Base-by-base conservation (phyloP, 108 stramenopile species). In the Cylindrotheca fusiformis region DNA sequence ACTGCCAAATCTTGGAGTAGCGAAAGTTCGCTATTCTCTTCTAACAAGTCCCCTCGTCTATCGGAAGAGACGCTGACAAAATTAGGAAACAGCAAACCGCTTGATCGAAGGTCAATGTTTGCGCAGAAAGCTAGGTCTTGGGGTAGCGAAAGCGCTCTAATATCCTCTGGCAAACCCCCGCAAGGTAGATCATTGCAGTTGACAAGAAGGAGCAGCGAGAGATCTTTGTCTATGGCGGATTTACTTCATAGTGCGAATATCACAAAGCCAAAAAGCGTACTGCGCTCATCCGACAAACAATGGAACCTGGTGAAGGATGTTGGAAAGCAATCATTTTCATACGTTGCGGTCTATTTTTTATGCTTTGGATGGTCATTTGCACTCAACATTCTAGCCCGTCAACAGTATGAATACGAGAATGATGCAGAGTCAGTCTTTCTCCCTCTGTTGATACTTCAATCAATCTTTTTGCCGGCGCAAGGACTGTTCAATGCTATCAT, bases 401-500 rank as follows among this genome's bases (percentile, higher is more conserved):
- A n/a, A 5, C 19, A 48, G 18, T 21, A 4, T 18, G 20, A 24
- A 2, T 10, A 14, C 6, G 6, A 6, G 6, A 6, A 6, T 6
- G 36, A 14, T 10, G 6, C n/a, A 23, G 23, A 47, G 27, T 17
- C 17, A 19, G 2, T 10, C 27, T 14, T 41, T 46, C 24, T 60
- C 25, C 60, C 60, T 17, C 3, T 60, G 6, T 48, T 48, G 17
- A 19, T 60, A 27, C 19, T 60, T 26, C 32, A 60, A 27, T 19
- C 60, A 4, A 24, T 60, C 25, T 48, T 75, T 17, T 32, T 52
- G 33, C 79, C 74, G 23, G 21, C 63, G 31, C 74, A 80, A 65
- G 79, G 79, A 22, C 52, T 80, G n/a, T 72, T 80, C 49, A 80
- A 75, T 26, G 57, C 36, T 6, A 10, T 41, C 10, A 41, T 41